Conservation (phyloP, 2,329 filamentous ascomycete genomes). For the Chrysoporthe puriensis region DNA sequence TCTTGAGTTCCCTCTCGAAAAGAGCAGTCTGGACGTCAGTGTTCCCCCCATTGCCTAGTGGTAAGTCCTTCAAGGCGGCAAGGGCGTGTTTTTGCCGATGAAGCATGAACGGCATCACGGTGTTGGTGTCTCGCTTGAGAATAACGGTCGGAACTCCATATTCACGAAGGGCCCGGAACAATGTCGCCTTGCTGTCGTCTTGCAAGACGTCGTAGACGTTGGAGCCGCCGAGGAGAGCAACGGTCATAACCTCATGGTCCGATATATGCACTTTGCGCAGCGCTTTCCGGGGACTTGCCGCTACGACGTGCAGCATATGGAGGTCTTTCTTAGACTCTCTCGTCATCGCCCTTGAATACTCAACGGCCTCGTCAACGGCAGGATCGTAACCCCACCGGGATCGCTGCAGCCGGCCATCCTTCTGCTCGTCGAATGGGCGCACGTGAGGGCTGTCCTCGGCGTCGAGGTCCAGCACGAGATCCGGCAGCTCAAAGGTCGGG, state of each 20-base stretch:
- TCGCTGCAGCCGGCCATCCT: slow-evolving; percentile 40
- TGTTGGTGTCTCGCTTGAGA: slow-evolving; percentile 25
- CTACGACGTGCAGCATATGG: slow-evolving; percentile 15
- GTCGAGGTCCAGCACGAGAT: slow-evolving; percentile 56
- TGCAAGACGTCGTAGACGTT: neutral
- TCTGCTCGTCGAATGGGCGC: slow-evolving; percentile 43
- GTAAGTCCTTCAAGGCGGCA: neutral
- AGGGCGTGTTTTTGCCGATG: slow-evolving; percentile 31
- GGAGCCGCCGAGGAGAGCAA: slow-evolving; percentile 20
- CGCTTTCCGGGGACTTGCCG: slow-evolving; percentile 1
- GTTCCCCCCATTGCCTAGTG: neutral
- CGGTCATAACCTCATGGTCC: slow-evolving; percentile 17
- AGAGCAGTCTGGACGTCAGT: slow-evolving; percentile 3
- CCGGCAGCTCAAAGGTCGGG: slow-evolving; percentile 43
- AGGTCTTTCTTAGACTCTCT: slow-evolving; percentile 27
- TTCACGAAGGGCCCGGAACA: slow-evolving; percentile 18
- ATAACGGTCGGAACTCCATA: slow-evolving; percentile 37
- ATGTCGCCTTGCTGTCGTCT: neutral
- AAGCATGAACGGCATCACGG: slow-evolving; percentile 35
- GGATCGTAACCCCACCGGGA: slow-evolving; percentile 37
- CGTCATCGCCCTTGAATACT: slow-evolving; percentile 39
- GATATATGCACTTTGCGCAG: slow-evolving; percentile 8
- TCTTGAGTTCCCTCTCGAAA: slow-evolving; percentile 23
- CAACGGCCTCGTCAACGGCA: slow-evolving; percentile 31
- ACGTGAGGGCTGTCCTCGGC: slow-evolving; percentile 49